Evolutionary conservation across 2,329 filamentous ascomycete genomes (phyloP), one percentile per base, ranked within the genome.

Genomic region (Aquanectria penicillioides): DNA sequence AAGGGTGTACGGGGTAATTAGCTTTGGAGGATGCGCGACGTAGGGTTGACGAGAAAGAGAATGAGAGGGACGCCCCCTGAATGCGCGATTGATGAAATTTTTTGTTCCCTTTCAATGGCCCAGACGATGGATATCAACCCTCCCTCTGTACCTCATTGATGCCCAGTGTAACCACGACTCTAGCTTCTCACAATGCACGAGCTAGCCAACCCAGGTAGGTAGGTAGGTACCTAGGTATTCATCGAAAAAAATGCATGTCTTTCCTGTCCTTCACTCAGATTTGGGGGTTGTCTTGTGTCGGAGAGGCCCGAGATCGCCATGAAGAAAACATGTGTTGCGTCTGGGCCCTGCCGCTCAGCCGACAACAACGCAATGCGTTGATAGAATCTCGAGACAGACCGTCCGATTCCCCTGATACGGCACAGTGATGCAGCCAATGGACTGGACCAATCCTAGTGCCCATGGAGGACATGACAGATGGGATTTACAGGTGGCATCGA

Each of bases 381-480:
- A 25, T 13, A 28, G 15, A 51, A 18, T 49, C 18, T 50, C 51
- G 46, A 53, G 47, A 55, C 56, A 46, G 31, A 40, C 34, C 62
- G 22, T 44, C 28, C 36, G 53, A 38, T 57, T 17, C 28, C 31
- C 18, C 25, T 38, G 37, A 26, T 17, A 7, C 29, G 36, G 29
- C n/a, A 15, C 36, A 57, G 59, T 43, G 44, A 59, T 55, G 47
- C 56, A 47, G 46, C 41, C n/a, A n/a, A n/a, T 37, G 48, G 31
- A 37, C 25, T 43, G 15, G 57, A 59, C 66, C 66, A 69, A 69
- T 69, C 53, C 37, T 23, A 23, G 50, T 15, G 22, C 37, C 41
- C 46, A 40, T 56, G 34, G 51, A 46, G 41, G 36, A 28, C 63
- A 68, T 69, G 66, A 68, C 66, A 69, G 58, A 68, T 66, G 60